Base-by-base conservation (phyloP, 805 yeast genomes). In the Ogataea allantospora region DNA sequence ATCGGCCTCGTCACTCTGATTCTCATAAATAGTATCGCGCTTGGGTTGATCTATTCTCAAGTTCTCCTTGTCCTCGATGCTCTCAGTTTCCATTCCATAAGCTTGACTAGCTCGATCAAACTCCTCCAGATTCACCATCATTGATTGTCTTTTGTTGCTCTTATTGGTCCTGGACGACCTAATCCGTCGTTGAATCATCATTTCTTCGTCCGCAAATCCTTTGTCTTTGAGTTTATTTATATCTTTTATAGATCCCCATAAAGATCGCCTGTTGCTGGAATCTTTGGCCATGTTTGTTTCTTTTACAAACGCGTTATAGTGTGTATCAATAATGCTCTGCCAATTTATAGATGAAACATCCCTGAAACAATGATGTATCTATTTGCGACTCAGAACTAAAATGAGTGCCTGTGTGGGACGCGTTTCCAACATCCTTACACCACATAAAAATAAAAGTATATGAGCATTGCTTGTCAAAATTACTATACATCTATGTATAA, bases 201-300 rank as follows among this genome's bases (percentile, higher is more conserved):
- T 27, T 6, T 28, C 33, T 17, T 28, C 44, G n/a, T 18, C 30
- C 30, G 16, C n/a, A 13, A 20, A 21, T 9, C n/a, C 27, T 20
- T 35, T 30, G 5, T 36, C 30, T 7, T 17, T 7, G 6, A 37
- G 28, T 22, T 36, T 37, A 31, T 32, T 37, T 11, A 40, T 27
- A 21, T 43, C 47, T 32, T 41, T 44, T 5, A 51, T 36, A 6
- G 51, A 38, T 13, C 50, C 46, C 56, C 56, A 51, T 19, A 51
- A 31, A 3, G 56, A 50, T 25, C 47, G 42, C 24, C 43, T 50
- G 7, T 48, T 37, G 22, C 37, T 37, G 8, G 46, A 44, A 18
- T 44, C 44, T 29, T 39, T 47, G 21, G 38, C 40, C 44, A 50
- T 44, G 15, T 21, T 22, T 18, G 27, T 18, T 26, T 25, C 30